Base-by-base conservation (phyloP, 306 rosid species). In the Corylus americana region DNA sequence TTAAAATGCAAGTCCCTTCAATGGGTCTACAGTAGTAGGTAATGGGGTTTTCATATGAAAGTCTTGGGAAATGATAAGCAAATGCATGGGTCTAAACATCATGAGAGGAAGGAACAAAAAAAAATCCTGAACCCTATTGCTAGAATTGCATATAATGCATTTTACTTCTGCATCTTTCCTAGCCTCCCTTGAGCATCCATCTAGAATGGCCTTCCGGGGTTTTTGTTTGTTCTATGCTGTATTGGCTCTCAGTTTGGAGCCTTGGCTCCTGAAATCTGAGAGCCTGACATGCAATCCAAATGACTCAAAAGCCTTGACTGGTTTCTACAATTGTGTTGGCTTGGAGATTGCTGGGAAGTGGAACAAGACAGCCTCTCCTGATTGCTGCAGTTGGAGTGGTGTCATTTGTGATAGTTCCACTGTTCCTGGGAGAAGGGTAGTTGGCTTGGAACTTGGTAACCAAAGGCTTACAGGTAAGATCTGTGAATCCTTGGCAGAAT, bases 321-420 rank as follows among this genome's bases (percentile, higher is more conserved):
- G 58, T 20, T 84, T 82, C 71, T 74, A 14, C 78, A 61, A 55
- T 2, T 79, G 31, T 39, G 18, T 87, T 27, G 50, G 63, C 13
- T 51, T 66, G 4, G 11, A 5, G 39, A 62, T 73, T 80, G 58
- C 66, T 2, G n/a, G 42, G 13, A 22, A 22, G 22, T 84, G 84
- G 88, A 77, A 79, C n/a, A 27, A 11, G 18, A 79, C 64, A 12
- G 29, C 25, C 64, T 74, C 68, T 42, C 71, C 77, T n/a, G 44
- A 68, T 74, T 85, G 88, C 75, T 85, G 80, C 62, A 74, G 12
- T 7, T 85, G 83, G 77, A 10, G 29, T 37, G 88, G 88, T 48
- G 54, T 85, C 59, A 73, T 74, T 37, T 81, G 83, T 35, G 73
- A 71, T 44, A 31, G 18, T 55, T 37, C 54, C 27, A 4, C 13